Evolutionary conservation across 495 filamentous ascomycete genomes (phyloP).

Genomic region (Astrocystis sublimbata): DNA sequence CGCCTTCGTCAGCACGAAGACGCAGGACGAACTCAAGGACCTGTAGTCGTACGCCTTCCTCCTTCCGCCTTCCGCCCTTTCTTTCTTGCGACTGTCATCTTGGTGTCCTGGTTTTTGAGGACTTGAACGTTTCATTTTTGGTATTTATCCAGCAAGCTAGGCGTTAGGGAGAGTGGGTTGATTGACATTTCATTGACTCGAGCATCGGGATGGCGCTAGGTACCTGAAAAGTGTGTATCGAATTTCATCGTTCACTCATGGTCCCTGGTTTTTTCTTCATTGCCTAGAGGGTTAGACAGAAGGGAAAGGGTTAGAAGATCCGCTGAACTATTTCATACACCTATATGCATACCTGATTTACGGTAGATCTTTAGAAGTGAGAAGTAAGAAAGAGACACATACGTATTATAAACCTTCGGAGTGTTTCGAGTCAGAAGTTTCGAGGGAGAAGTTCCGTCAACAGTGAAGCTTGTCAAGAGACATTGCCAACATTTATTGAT

Average conservation of each 20-base stretch:
- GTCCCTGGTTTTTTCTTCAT: too few relatives aligned
- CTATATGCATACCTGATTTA: not conserved
- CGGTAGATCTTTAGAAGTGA: not conserved
- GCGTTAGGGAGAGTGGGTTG: constrained; percentile 16
- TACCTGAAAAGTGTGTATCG: too few relatives aligned
- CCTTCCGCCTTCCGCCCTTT: not conserved
- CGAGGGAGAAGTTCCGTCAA: too few relatives aligned
- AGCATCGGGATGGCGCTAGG: not conserved
- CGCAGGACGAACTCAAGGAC: constrained; percentile 59
- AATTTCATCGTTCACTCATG: too few relatives aligned
- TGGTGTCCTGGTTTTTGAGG: not conserved
- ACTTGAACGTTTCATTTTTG: not conserved
- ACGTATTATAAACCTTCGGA: too few relatives aligned
- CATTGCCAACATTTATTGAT: not conserved
- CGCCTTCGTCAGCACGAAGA: constrained; percentile 75
- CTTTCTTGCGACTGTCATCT: not conserved
- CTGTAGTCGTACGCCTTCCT: constrained; percentile 9
- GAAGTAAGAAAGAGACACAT: too few relatives aligned
- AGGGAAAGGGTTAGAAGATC: not conserved
- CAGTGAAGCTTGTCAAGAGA: not conserved
- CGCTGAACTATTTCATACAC: not conserved
- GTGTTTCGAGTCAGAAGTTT: too few relatives aligned
- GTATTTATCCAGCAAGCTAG: constrained; percentile 20
- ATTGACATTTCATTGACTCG: too few relatives aligned
- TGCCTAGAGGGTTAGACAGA: not conserved